Percentiles rank a stretch among this genome's conserved stretches.
Conservation (phyloP, 768 basidiomycete genomes). For the Hygrocybe punicea region DNA sequence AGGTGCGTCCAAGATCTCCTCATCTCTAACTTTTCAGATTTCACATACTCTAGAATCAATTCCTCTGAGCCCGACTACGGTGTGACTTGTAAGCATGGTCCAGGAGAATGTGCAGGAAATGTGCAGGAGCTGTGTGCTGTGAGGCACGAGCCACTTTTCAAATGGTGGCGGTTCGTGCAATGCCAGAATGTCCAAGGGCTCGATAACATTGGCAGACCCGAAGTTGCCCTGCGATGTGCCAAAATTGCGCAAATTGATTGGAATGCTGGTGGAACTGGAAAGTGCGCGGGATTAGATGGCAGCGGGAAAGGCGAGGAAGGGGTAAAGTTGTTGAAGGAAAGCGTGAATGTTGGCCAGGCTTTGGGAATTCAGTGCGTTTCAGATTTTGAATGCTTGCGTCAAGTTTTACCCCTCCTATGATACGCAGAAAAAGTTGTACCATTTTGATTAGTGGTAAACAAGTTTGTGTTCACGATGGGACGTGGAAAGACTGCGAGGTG, state of each 20-base stretch:
- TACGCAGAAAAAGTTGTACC: conserved; percentile 77
- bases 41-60: conserved; percentile 48
- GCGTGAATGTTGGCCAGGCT: conserved; percentile 41
- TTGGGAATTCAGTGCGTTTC: conserved; percentile 55
- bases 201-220: conserved; percentile 60
- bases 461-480: conserved; percentile 52
- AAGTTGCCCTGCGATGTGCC: conserved; percentile 66
- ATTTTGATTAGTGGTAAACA: conserved; percentile 66
- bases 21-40: neutral
- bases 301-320: conserved; percentile 65
- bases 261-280: conserved; percentile 52
- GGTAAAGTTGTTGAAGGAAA: conserved; percentile 58
- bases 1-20: conserved; percentile 38
- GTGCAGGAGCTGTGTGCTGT: conserved; percentile 82
- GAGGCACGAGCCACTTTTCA: conserved; percentile 48
- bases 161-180: conserved; percentile 81
- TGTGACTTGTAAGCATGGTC: conserved; percentile 78
- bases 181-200: conserved; percentile 73
- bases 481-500: conserved; percentile 16
- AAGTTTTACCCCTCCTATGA: conserved; percentile 6
- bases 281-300: conserved; percentile 61
- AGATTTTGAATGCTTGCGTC: neutral
- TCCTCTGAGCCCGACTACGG: conserved; percentile 67
- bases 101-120: conserved; percentile 81
- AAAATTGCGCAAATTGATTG: conserved; percentile 63